Evolutionary conservation across 1,139 yeast genomes (phyloP).

Genomic region (Petasospora rhodanensis): DNA sequence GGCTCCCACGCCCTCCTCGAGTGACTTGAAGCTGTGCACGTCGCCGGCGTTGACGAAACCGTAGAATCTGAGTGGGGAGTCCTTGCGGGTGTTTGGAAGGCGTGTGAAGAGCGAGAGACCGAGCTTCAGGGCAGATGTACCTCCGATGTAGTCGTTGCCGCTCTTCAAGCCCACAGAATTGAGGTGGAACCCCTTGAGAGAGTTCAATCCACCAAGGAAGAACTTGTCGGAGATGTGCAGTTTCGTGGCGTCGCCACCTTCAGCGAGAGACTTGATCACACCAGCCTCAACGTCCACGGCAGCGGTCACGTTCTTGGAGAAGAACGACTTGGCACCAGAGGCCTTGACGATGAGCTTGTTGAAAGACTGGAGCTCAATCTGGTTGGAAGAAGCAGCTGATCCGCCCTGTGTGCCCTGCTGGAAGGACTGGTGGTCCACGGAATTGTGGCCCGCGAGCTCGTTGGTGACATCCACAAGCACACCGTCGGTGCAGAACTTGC

Average conservation of each 20-base stretch:
- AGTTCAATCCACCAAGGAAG: slow-evolving; percentile 72
- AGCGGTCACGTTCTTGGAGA: slow-evolving; percentile 24
- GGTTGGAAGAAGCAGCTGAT: slow-evolving; percentile 10
- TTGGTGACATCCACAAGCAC: slow-evolving; percentile 22
- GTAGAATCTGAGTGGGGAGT: slow-evolving; percentile 29
- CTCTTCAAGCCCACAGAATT: slow-evolving; percentile 75
- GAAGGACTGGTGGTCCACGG: slow-evolving; percentile 19
- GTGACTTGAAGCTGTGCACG: slow-evolving; percentile 11
- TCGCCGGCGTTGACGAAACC: slow-evolving; percentile 25
- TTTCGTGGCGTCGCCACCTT: slow-evolving; percentile 19
- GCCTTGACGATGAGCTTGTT: slow-evolving; percentile 23
- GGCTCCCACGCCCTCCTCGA: slow-evolving; percentile 4
- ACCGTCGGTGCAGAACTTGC: slow-evolving; percentile 27
- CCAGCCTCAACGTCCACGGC: slow-evolving; percentile 27
- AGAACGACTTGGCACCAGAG: slow-evolving; percentile 25
- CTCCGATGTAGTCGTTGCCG: slow-evolving; percentile 27
- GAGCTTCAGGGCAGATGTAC: slow-evolving; percentile 27
- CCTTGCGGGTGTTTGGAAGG: slow-evolving; percentile 24
- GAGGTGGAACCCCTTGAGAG: slow-evolving; percentile 68
- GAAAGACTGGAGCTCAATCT: slow-evolving; percentile 24
- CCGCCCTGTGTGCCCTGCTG: slow-evolving; percentile 7
- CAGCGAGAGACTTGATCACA: slow-evolving; percentile 19
- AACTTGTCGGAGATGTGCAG: slow-evolving; percentile 38
- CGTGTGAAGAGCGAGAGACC: slow-evolving; percentile 27
- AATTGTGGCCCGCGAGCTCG: slow-evolving; percentile 26